Conservation (phyloP, 805 yeast genomes). For the Pichia cephalocereana region DNA sequence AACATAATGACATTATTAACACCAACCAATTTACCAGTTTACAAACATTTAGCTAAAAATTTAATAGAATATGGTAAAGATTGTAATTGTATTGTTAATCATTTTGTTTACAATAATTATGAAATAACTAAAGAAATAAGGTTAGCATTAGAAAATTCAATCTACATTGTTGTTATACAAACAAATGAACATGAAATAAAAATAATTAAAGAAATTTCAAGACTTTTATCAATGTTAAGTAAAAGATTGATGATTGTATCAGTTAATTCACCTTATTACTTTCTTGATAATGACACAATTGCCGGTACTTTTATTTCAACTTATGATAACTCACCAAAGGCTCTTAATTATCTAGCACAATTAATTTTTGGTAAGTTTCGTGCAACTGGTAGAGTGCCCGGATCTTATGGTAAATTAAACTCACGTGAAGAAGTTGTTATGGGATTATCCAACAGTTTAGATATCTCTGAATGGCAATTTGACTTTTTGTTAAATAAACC, state of each 20-base stretch:
- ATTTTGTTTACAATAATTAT: not conserved
- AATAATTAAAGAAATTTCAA: conserved; percentile 33
- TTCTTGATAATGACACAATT: conserved; percentile 42
- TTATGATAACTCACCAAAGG: conserved; percentile 48
- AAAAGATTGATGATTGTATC: conserved; percentile 50
- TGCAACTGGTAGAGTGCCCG: conserved; percentile 49
- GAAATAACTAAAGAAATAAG: not conserved
- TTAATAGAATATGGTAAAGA: not conserved
- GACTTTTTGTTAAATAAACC: conserved; percentile 8
- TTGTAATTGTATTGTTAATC: not conserved
- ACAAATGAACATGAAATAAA: conserved; percentile 53
- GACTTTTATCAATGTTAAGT: conserved; percentile 25
- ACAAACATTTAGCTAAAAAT: not conserved
- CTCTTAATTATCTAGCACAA: conserved; percentile 37
- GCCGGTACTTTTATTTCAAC: conserved; percentile 51
- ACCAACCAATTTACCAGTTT: not conserved
- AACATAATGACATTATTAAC: not conserved
- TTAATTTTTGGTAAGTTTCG: conserved; percentile 43
- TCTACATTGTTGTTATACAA: conserved; percentile 15
- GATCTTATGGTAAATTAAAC: conserved; percentile 13
- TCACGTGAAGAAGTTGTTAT: conserved; percentile 1
- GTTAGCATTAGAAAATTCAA: not conserved
- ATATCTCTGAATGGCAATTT: conserved; percentile 1
- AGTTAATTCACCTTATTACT: conserved; percentile 53
- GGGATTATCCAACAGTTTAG: not conserved